Evolutionary conservation across 2,329 filamentous ascomycete genomes (phyloP), one percentile per base, ranked within the genome.

Genomic region (Laburnicola sp.): DNA sequence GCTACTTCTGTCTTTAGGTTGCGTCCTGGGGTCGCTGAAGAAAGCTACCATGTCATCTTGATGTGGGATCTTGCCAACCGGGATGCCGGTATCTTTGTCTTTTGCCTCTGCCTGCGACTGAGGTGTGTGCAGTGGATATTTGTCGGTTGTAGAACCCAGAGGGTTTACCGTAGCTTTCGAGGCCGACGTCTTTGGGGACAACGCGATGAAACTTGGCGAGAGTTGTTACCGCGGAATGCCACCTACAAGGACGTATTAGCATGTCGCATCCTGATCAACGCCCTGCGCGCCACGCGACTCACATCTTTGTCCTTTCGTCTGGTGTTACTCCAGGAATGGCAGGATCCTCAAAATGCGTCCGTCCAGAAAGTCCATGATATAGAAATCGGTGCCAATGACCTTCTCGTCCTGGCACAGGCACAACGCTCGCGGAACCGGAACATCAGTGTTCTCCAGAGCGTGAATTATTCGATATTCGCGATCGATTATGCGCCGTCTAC

Each of bases 401-500:
- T 72, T 74, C 31, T 78, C 75, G 74, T 97, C 91, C 74, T 94
- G 87, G 76, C 93, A 97, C 21, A 97, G 81, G 65, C 86, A 88
- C 73, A 90, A 89, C 2, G 89, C 84, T 70, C 83, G 86, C 2
- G 93, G 93, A 0, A 96, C 91, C 0, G 92, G 89, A 8, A 97
- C 91, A 69, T 89, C 85, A 21, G 90, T 95, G 47, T 75, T 78
- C 57, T 85, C 84, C 28, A 97, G 81, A 2, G 93, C 92, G 70
- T 89, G 85, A 67, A 97, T 88, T 68, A 97, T 88, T 66, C 87
- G 86, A 77, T 94, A 94, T 75, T 99, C 94, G 64, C 94, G 88
- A 77, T 99, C 94, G 66, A 99, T 93, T 89, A 78, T 99, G 94
- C 7, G 94, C 94, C 2, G 93, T 93, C 77, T 91, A 43, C 11